These are phyloP conservation scores for Chaetoceros tenuissimus DNA, from an alignment of 108 stramenopile species.

Conservation along the genomic window DNA sequence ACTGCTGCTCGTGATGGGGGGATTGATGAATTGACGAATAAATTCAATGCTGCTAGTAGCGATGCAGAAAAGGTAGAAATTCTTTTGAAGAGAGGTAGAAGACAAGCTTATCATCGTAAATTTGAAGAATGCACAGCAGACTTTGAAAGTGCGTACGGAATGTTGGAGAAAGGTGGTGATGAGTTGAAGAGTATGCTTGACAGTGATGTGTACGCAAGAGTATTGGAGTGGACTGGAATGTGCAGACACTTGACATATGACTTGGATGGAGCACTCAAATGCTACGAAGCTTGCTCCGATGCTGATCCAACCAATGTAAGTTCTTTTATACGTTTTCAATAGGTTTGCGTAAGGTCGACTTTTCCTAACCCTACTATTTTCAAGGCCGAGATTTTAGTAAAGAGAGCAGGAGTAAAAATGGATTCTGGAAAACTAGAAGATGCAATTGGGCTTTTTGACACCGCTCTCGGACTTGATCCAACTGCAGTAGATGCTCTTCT, in stretches of 20 bases:
- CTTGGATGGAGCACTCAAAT: slow-evolving; percentile 56
- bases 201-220: slow-evolving; percentile 44
- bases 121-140: slow-evolving; percentile 46
- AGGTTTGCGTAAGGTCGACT: background rate
- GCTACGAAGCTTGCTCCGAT: slow-evolving; percentile 66
- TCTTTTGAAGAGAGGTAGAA: slow-evolving; percentile 60
- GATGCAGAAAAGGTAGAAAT: slow-evolving; percentile 30
- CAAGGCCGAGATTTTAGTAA: slow-evolving; percentile 70
- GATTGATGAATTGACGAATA: slow-evolving; percentile 26
- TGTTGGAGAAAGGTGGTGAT: slow-evolving; percentile 30
- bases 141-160: slow-evolving; percentile 53
- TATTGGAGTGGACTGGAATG: slow-evolving; percentile 88
- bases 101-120: slow-evolving; percentile 63
- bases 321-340: background rate
- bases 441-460: slow-evolving; percentile 63
- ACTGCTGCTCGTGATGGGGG: slow-evolving; percentile 55
- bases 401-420: slow-evolving; percentile 86
- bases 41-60: slow-evolving; percentile 26
- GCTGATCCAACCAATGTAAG: slow-evolving; percentile 78
- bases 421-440: slow-evolving; percentile 58
- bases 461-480: slow-evolving; percentile 65
- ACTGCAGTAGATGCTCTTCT: slow-evolving; percentile 73
- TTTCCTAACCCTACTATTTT: slow-evolving; percentile 2
- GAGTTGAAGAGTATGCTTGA: slow-evolving; percentile 19
- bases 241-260: slow-evolving; percentile 81